phyloP scores from a whole-genome alignment of 495 filamentous ascomycete genomes.

The Amphirosellinia nigrospora region DNA sequence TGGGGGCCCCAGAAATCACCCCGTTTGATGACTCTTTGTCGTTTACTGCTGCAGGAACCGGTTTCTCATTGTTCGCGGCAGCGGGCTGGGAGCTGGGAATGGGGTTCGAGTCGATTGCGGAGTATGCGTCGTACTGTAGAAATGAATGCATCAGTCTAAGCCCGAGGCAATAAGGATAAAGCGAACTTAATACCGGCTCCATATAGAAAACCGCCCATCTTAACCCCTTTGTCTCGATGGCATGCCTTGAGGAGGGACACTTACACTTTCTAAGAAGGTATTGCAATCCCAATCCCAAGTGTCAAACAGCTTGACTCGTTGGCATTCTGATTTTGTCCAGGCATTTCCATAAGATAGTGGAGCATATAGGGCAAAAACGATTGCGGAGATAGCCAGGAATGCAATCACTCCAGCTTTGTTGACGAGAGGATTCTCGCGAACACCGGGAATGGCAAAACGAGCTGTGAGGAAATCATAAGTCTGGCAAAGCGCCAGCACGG shows the following conservation, averaged over 20 bases:
- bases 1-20: conserved; percentile 52
- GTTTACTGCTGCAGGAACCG: conserved; percentile 28
- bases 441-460: conserved; percentile 68
- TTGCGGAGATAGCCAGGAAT: conserved; percentile 74
- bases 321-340: conserved; percentile 89
- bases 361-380: conserved; percentile 82
- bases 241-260: conserved; percentile 50
- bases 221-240: conserved; percentile 41
- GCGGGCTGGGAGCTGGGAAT: conserved; percentile 43
- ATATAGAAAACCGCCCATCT: conserved; percentile 9
- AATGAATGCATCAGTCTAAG: conserved; percentile 30
- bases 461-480: conserved; percentile 81
- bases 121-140: conserved; percentile 53
- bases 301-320: conserved; percentile 81
- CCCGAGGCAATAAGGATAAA: neutral
- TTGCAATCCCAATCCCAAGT: conserved; percentile 98
- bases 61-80: conserved; percentile 34
- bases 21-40: conserved; percentile 34
- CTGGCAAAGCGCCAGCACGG: conserved; percentile 86
- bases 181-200: conserved; percentile 21
- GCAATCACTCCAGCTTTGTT: conserved; percentile 71
- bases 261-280: conserved; percentile 86
- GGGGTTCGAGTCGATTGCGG: conserved; percentile 36
- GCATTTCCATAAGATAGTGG: conserved; percentile 91
- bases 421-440: conserved; percentile 73